Base-by-base conservation (phyloP, 2,329 filamentous ascomycete genomes). In the Thermoascus crustaceus region DNA sequence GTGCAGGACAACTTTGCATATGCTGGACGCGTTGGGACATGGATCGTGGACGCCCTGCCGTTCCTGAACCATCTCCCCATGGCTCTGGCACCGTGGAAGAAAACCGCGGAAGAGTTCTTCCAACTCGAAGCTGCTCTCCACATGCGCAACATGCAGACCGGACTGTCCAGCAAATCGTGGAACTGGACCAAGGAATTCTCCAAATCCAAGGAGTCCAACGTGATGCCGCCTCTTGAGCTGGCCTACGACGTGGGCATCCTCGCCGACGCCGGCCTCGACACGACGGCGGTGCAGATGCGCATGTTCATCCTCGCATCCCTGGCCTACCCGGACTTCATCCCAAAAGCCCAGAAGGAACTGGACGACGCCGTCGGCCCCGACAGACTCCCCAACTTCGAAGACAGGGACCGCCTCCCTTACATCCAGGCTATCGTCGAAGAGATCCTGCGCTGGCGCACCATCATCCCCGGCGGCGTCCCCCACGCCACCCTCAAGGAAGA, bases 191-290 rank as follows among this genome's bases (percentile, higher is more conserved):
- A 53, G 26, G 41, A 50, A 13, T 27, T 47, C 8, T 14, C 23
- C 1, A 26, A 21, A 2, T 41, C 44, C 44, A 57, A 56, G 11
- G 63, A 69, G 5, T 63, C 68, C n/a, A 55, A 63, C 35, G 48
- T 42, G 0, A 55, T 72, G 29, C 59, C 60, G 0, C 55, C 61
- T 10, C 50, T 55, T 3, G 60, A 71, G 43, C 59, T 72, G 33
- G 60, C 61, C 2, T 69, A 64, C 44, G 54, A 67, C 6, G 54
- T 68, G 1, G 66, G 64, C 4, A 58, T 60, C 0, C 47, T 71
- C 7, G 65, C 65, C 35, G 67, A 68, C n/a, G 69, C 68, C 8
- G 63, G 68, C 13, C 65, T 58, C 13, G 69, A 72, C 37, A 71
- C 68, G 0, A 70, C 65, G 0, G 60, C 63, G 0, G 60, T 58